Conservation (phyloP, 495 filamentous ascomycete species). For the Penicillium atrosanguineum region DNA sequence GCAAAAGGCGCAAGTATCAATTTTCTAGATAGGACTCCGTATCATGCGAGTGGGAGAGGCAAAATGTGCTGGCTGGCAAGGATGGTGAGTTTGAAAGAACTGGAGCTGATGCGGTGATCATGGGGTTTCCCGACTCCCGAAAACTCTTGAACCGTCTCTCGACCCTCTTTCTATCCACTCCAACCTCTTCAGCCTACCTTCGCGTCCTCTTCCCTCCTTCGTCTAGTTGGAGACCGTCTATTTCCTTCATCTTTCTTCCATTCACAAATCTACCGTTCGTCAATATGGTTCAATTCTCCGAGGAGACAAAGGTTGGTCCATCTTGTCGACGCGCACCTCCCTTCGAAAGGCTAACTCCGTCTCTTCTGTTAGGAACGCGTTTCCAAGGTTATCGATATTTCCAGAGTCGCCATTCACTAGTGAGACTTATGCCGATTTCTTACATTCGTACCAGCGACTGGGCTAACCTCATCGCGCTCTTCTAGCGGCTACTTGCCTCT, state of each 20-base stretch:
- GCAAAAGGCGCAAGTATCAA: background rate
- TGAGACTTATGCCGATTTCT: constrained; percentile 34
- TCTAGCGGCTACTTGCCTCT: constrained; percentile 90
- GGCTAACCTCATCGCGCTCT: constrained; percentile 30
- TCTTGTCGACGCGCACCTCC: background rate
- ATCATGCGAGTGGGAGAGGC: background rate
- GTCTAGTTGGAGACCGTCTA: background rate
- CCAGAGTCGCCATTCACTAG: constrained; percentile 96
- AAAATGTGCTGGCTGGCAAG: background rate
- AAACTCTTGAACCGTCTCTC: too few species aligned
- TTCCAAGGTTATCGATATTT: constrained; percentile 89
- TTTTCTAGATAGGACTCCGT: background rate
- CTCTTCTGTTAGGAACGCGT: constrained; percentile 77
- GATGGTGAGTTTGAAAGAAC: constrained; percentile 1
- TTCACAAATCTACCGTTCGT: background rate
- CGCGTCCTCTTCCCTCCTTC: background rate
- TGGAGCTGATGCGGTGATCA: constrained; percentile 2
- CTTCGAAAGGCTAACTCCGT: constrained; percentile 1
- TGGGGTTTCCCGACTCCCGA: constrained; percentile 13
- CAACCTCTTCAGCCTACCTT: background rate
- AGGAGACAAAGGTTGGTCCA: constrained; percentile 82
- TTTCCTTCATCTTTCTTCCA: background rate
- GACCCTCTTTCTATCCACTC: constrained; percentile 7
- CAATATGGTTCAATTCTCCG: constrained; percentile 82
- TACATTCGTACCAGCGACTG: background rate